phyloP scores from a whole-genome alignment of 2,329 filamentous ascomycete species.

The Botryosphaeria agaves region DNA sequence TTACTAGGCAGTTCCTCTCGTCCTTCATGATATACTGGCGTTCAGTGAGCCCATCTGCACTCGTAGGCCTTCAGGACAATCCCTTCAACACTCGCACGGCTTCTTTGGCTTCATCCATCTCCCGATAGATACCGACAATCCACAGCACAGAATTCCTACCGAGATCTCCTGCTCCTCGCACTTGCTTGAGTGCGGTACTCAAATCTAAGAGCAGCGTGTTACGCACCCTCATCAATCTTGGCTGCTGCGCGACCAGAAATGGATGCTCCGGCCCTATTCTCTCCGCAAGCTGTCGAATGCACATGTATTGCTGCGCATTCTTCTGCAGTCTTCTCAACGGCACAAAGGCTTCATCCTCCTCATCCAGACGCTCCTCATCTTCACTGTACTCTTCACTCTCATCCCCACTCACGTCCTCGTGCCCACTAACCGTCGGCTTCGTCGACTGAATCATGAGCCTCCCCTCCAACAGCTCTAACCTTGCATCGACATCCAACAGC shows the following conservation, averaged over 20 bases:
- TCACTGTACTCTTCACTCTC: slow-evolving; percentile 8
- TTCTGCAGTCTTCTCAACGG: slow-evolving; percentile 29
- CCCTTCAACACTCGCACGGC: slow-evolving; percentile 39
- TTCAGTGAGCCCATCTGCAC: too few relatives aligned
- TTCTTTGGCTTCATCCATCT: slow-evolving; percentile 42
- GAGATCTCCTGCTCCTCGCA: slow-evolving; percentile 22
- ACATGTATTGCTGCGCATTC: slow-evolving; percentile 40
- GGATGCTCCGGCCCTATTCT: slow-evolving; percentile 41
- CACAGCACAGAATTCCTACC: slow-evolving; percentile 30
- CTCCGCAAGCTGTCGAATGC: slow-evolving; percentile 33
- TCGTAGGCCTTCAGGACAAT: too few relatives aligned
- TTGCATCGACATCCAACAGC: slow-evolving; percentile 50
- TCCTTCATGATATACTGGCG: too few relatives aligned
- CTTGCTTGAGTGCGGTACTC: slow-evolving; percentile 42
- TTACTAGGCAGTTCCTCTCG: too few relatives aligned
- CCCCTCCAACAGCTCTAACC: slow-evolving; percentile 45
- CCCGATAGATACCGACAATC: slow-evolving; percentile 41
- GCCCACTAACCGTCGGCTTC: slow-evolving; percentile 8
- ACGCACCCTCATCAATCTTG: slow-evolving; percentile 37
- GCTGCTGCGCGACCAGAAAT: slow-evolving; percentile 40
- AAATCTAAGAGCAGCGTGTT: slow-evolving; percentile 49
- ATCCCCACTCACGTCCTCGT: slow-evolving; percentile 10
- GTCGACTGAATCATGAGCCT: slow-evolving; percentile 35
- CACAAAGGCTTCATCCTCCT: slow-evolving; percentile 10
- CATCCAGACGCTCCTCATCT: slow-evolving; percentile 15